Percentiles rank a stretch among this genome's conserved stretches.
These are phyloP conservation scores for Excoecaria cochinchinensis DNA, from an alignment of 345 rosid genomes.

Conservation along the genomic window DNA sequence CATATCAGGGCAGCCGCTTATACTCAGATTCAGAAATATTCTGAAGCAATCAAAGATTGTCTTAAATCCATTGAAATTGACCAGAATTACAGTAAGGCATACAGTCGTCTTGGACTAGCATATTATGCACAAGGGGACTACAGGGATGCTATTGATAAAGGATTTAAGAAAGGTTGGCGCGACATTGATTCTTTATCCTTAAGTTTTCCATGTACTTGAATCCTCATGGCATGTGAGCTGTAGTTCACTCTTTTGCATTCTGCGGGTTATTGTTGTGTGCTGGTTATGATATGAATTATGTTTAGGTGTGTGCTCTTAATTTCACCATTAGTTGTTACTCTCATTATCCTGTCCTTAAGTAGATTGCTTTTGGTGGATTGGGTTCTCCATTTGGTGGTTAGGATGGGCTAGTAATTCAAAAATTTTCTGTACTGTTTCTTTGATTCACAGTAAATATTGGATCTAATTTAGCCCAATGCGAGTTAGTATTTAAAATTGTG, in stretches of 20 bases:
- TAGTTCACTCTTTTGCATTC: background rate
- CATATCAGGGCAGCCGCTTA: conserved; percentile 80
- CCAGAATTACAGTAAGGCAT: conserved; percentile 81
- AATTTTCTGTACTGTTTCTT: background rate
- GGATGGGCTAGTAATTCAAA: background rate
- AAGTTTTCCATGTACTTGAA: background rate
- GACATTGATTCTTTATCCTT: conserved; percentile 14
- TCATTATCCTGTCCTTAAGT: background rate
- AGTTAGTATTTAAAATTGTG: background rate
- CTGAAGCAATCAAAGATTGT: conserved; percentile 75
- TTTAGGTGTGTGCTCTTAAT: background rate
- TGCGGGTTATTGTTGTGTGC: background rate
- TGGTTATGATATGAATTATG: background rate
- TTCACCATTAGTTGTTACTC: background rate
- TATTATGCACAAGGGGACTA: conserved; percentile 78
- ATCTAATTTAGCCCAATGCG: background rate
- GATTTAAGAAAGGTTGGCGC: conserved; percentile 74
- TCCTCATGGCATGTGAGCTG: background rate
- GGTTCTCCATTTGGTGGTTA: background rate
- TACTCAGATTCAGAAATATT: conserved; percentile 60
- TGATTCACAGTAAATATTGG: background rate
- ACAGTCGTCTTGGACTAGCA: conserved; percentile 84
- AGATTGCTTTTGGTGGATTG: background rate
- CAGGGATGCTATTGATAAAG: conserved; percentile 74
- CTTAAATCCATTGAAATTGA: conserved; percentile 73